Evolutionary conservation across 108 stramenopile genomes (phyloP).

Genomic region (Asterionellopsis glacialis): DNA sequence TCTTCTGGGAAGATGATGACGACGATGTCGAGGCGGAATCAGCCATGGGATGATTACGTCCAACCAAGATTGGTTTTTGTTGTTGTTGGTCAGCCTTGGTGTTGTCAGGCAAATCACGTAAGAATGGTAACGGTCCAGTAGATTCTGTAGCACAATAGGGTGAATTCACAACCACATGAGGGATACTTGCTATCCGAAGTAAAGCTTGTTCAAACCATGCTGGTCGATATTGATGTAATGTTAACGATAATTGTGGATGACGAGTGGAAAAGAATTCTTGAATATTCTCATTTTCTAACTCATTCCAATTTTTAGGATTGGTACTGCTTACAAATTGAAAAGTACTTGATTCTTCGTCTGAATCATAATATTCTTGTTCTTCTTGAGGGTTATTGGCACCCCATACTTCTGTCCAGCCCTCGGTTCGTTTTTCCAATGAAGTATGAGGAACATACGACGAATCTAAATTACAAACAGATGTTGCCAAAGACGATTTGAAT

Average conservation of each 20-base stretch:
- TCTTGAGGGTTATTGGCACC: constrained; percentile 21
- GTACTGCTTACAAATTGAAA: too few relatives aligned
- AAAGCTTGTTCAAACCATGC: constrained; percentile 71
- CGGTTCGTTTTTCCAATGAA: constrained; percentile 27
- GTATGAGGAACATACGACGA: constrained; percentile 18
- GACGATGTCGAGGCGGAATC: too few relatives aligned
- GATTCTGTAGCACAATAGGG: constrained; percentile 41
- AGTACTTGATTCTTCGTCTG: constrained; percentile 4
- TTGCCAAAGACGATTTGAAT: constrained; percentile 1
- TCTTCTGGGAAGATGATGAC: constrained; percentile 4
- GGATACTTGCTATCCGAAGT: constrained; percentile 48
- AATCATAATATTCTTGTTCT: not conserved
- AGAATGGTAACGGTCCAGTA: constrained; percentile 53
- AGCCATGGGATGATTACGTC: constrained; percentile 41
- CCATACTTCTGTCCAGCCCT: constrained; percentile 80
- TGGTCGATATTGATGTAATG: constrained; percentile 52
- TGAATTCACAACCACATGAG: constrained; percentile 55
- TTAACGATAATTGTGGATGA: constrained; percentile 21
- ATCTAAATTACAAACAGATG: constrained; percentile 25
- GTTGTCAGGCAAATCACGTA: constrained; percentile 25
- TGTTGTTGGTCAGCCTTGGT: not conserved
- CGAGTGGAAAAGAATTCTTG: constrained; percentile 3
- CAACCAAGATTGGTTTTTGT: constrained; percentile 36
- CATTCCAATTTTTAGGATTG: too few relatives aligned
- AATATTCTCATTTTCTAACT: too few relatives aligned